Evolutionary conservation across 352 stramenopile species (phyloP).

Genomic region (Aphanomyces cochlioides): DNA sequence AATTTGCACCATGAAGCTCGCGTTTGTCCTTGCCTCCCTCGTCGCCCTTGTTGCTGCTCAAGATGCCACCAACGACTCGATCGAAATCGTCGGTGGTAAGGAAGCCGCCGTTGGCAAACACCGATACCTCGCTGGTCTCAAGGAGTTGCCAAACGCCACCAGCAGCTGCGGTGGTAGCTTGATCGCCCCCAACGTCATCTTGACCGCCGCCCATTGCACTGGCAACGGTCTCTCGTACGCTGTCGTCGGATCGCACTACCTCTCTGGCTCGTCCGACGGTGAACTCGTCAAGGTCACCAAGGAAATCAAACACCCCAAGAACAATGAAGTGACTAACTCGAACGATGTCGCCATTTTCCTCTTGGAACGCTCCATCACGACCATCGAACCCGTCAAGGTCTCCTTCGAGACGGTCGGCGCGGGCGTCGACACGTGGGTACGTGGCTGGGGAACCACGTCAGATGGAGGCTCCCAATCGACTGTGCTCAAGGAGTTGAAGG

Average conservation of each 20-base stretch:
- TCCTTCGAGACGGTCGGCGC: conserved; percentile 43
- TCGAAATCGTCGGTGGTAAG: no score
- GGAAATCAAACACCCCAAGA: conserved; percentile 48
- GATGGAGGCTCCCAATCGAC: conserved; percentile 32
- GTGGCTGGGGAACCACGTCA: conserved; percentile 30
- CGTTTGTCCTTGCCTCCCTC: no score
- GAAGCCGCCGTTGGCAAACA: no score
- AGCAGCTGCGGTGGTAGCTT: conserved; percentile 56
- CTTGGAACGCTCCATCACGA: conserved; percentile 38
- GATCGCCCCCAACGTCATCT: conserved; percentile 61
- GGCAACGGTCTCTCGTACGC: conserved; percentile 40
- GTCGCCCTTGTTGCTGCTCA: no score
- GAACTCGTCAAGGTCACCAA: conserved; percentile 52
- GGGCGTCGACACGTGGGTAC: conserved; percentile 40
- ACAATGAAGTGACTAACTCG: no score
- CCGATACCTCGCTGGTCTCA: no score
- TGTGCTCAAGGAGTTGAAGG: conserved; percentile 42
- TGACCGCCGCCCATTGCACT: conserved; percentile 52
- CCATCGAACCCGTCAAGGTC: conserved; percentile 38
- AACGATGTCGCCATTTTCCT: conserved; percentile 62
- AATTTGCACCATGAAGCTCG: no score
- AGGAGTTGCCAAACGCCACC: no score
- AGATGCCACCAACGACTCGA: no score
- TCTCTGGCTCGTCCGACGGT: conserved; percentile 40
- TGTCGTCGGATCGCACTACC: conserved; percentile 51